Evolutionary conservation across 192 early-diverging fungal genomes (phyloP), one percentile per base, ranked within the genome.

Genomic region (Backusella luteola): DNA sequence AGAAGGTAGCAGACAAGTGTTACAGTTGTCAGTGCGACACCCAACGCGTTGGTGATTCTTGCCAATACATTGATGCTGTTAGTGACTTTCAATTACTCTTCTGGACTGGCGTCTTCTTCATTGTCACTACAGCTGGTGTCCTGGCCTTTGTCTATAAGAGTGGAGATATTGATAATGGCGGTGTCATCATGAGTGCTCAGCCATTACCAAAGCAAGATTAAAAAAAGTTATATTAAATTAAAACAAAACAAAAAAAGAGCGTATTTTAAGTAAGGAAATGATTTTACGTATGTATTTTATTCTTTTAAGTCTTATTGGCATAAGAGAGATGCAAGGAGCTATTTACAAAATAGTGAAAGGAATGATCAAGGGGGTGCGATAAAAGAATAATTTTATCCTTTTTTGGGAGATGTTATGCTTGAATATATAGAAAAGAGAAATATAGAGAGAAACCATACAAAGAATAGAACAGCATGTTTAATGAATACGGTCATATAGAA

Each of bases 11-110:
- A 23, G 78, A 71, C 8, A 67, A 35, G 17, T 79, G 78, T 21
- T 79, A 74, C 56, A 74, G 53, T 17, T 79, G 78, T 66, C 38
- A 36, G 7, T 79, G 78, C 23, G 46, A 71, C 3, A 39, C 59
- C 23, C 15, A 56, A 15, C 75, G 42, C n/a, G 23, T 71, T 8
- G 78, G 78, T 26, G 69, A 75, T 23, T 41, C 74, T 4, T 79
- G 78, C 26, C 52, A 79, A 52, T 71, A 71, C 14, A 53, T 73
- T 29, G 73, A 79, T 72, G 49, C 68, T 36, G 67, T 74, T 3
- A 59, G 69, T 32, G 73, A 81, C 34, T 81, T 81, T 69, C 80
- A 81, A n/a, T 70, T 81, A 29, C 52, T 81, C 14, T 81, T 81
- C 56, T 81, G 80, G 80, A 81, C 80, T 34, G 29, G 73, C 21